phyloP scores from a whole-genome alignment of 768 basidiomycete genomes.

The Pulveroboletus frians region DNA sequence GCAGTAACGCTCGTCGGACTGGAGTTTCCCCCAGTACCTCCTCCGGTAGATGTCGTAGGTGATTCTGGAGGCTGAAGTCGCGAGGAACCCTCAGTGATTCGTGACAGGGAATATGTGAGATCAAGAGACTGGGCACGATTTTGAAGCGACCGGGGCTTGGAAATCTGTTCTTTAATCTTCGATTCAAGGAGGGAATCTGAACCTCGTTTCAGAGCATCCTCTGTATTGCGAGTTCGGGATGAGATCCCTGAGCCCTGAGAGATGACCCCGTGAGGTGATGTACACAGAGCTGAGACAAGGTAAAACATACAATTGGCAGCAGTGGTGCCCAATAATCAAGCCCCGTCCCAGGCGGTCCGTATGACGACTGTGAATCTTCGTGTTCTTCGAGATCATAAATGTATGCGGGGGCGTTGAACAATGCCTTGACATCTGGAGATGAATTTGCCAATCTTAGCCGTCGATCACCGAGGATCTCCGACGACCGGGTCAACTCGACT shows the following conservation, averaged over 20 bases:
- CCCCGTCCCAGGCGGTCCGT: constrained; percentile 44
- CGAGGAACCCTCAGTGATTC: constrained; percentile 65
- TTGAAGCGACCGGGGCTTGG: constrained; percentile 75
- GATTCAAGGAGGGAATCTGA: constrained; percentile 81
- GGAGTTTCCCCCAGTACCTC: constrained; percentile 69
- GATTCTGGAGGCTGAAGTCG: constrained; percentile 69
- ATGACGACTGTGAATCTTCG: constrained; percentile 58
- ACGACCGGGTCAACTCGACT: constrained; percentile 62
- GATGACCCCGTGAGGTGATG: constrained; percentile 17
- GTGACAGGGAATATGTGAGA: constrained; percentile 77
- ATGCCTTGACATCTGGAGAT: constrained; percentile 90
- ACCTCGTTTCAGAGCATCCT: constrained; percentile 75
- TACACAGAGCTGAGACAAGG: constrained; percentile 3
- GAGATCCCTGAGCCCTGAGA: constrained; percentile 64
- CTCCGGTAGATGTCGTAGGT: constrained; percentile 68
- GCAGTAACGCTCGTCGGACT: constrained; percentile 76
- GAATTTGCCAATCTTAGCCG: constrained; percentile 81
- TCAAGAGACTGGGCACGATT: constrained; percentile 90
- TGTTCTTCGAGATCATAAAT: constrained; percentile 76
- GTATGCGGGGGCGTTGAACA: constrained; percentile 85
- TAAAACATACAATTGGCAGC: constrained; percentile 61
- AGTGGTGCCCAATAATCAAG: constrained; percentile 75
- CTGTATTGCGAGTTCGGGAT: constrained; percentile 60
- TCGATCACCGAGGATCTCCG: constrained; percentile 64
- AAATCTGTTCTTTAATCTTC: constrained; percentile 70